Evolutionary conservation across 306 rosid species (phyloP).

Genomic region (Prunus fruticosa): DNA sequence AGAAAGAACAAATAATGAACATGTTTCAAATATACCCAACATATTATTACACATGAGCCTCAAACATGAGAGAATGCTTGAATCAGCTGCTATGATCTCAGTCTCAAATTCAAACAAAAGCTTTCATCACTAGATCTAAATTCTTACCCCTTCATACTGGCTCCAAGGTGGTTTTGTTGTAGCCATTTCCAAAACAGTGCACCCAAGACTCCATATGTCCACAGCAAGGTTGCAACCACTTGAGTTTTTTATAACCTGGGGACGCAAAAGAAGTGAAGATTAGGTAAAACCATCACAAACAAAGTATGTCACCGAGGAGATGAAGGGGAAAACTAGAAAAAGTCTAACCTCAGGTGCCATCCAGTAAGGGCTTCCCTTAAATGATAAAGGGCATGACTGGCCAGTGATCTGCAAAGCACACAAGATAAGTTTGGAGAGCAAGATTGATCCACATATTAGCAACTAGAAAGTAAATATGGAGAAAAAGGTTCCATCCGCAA

Average conservation of each 20-base stretch:
- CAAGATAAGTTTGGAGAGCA: constrained; percentile 24
- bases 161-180: constrained; percentile 99
- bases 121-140: constrained; percentile 12
- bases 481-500: neutral
- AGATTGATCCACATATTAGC: constrained; percentile 19
- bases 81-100: neutral
- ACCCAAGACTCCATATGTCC: constrained; percentile 99
- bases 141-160: constrained; percentile 97
- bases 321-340: constrained; percentile 15
- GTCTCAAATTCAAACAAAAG: neutral
- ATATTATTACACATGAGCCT: neutral
- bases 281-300: constrained; percentile 24
- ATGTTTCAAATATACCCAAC: neutral
- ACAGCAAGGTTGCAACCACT: constrained; percentile 88
- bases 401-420: constrained; percentile 70
- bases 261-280: constrained; percentile 23
- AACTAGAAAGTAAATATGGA: constrained; percentile 15
- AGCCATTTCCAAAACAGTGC: constrained; percentile 99
- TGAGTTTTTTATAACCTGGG: constrained; percentile 80
- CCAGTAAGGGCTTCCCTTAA: constrained; percentile 99
- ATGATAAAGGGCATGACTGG: constrained; percentile 84
- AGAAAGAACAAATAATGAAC: neutral
- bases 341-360: constrained; percentile 97
- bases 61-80: neutral
- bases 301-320: constrained; percentile 13